phyloP scores from a whole-genome alignment of 2,329 filamentous ascomycete genomes.

The Biscogniauxia sp. region DNA sequence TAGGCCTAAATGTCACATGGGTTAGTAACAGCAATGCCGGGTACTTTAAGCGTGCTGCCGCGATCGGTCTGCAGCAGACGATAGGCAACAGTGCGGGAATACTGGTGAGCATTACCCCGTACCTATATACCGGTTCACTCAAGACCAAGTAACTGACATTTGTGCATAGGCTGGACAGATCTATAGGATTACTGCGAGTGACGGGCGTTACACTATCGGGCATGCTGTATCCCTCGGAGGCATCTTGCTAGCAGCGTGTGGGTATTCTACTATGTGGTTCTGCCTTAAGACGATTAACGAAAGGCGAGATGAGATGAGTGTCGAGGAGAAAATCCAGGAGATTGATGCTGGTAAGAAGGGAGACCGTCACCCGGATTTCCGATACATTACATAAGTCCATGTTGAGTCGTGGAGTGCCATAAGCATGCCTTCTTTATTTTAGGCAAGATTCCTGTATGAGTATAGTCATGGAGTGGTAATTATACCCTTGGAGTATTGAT shows the following conservation, averaged over 20 bases:
- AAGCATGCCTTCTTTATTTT: no score
- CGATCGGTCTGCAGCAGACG: slow-evolving; percentile 17
- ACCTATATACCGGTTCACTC: not conserved
- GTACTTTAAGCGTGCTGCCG: slow-evolving; percentile 18
- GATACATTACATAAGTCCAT: slow-evolving; percentile 1
- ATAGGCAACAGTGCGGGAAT: slow-evolving; percentile 29
- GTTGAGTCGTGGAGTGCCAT: not conserved
- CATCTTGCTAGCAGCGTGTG: slow-evolving; percentile 8
- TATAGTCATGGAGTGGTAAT: no score
- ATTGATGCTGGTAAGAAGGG: slow-evolving; percentile 11
- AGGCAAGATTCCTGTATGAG: no score
- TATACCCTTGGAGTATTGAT: no score
- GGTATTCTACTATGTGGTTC: slow-evolving; percentile 10
- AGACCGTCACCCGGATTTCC: slow-evolving; percentile 11
- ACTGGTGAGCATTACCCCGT: slow-evolving; percentile 1
- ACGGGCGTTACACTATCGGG: slow-evolving; percentile 14
- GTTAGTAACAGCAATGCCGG: slow-evolving; percentile 18
- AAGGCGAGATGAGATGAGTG: slow-evolving; percentile 9
- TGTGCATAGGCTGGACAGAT: slow-evolving; percentile 12
- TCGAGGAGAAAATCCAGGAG: slow-evolving; percentile 3
- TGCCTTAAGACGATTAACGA: slow-evolving; percentile 5
- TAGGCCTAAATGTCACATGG: slow-evolving; percentile 18
- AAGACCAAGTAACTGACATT: not conserved
- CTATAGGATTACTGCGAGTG: slow-evolving; percentile 9
- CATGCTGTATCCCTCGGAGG: slow-evolving; percentile 10